Evolutionary conservation across 1,139 yeast genomes (phyloP).

Genomic region (Saccharomyces pastorianus): DNA sequence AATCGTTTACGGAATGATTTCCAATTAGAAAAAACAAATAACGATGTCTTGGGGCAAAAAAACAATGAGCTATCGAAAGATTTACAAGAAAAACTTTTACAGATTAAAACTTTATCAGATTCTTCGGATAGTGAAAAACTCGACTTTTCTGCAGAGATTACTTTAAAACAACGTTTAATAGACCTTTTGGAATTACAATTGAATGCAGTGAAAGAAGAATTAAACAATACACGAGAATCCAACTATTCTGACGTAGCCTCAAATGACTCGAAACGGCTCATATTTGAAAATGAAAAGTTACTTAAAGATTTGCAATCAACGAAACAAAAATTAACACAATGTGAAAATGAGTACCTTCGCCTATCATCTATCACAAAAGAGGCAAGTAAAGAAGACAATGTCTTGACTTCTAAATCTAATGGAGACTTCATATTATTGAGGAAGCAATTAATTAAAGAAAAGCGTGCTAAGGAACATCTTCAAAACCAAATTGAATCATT

Average conservation of each 20-base stretch:
- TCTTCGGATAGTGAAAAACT: constrained; percentile 42
- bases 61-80: constrained; percentile 12
- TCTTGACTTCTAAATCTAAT: constrained; percentile 4
- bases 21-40: constrained; percentile 11
- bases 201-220: constrained; percentile 28
- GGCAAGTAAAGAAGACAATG: constrained; percentile 42
- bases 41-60: constrained; percentile 8
- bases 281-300: background rate
- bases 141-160: constrained; percentile 53
- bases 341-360: constrained; percentile 42
- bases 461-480: constrained; percentile 60
- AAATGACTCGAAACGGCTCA: background rate
- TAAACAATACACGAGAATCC: constrained; percentile 33
- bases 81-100: constrained; percentile 24
- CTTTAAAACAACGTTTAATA: constrained; percentile 54
- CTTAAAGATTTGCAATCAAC: constrained; percentile 23
- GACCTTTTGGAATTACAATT: constrained; percentile 51
- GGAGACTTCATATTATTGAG: constrained; percentile 60
- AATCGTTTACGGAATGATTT: constrained; percentile 9
- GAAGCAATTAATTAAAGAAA: constrained; percentile 61
- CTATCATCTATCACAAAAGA: constrained; percentile 37
- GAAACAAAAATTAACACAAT: constrained; percentile 39
- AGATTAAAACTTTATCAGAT: constrained; percentile 43
- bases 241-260: constrained; percentile 31
- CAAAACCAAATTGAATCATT: constrained; percentile 65